Conservation (phyloP, 805 yeast species). For the Tanozyma kutaoensis region DNA sequence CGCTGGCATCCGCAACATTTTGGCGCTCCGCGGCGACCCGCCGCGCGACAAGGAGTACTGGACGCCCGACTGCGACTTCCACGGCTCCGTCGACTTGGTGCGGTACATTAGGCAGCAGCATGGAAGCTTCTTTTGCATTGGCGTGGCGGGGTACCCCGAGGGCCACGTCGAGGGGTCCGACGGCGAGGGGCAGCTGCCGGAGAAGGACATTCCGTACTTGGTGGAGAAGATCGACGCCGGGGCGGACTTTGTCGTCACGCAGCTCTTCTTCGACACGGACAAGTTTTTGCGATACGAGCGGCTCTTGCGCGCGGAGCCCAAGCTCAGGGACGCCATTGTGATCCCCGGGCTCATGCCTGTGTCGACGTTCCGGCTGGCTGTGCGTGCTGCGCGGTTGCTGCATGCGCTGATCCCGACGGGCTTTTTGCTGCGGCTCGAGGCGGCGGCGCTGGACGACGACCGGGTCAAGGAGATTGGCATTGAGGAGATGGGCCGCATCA, state of each 20-base stretch:
- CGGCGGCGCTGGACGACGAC: conserved; percentile 52
- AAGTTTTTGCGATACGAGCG: conserved; percentile 59
- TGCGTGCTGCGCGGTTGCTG: conserved; percentile 78
- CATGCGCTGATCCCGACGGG: conserved; percentile 69
- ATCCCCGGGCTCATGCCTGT: conserved; percentile 91
- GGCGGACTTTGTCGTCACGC: conserved; percentile 88
- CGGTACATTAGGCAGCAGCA: conserved; percentile 56
- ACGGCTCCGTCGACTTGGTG: conserved; percentile 78
- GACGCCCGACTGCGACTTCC: conserved; percentile 43
- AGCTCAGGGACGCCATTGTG: conserved; percentile 37
- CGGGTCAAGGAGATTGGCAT: conserved; percentile 75
- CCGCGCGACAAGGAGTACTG: conserved; percentile 66
- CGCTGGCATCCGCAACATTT: conserved; percentile 74
- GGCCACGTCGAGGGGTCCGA: conserved; percentile 90
- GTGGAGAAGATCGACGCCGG: conserved; percentile 86
- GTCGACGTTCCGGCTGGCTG: conserved; percentile 68
- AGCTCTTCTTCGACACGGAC: conserved; percentile 78
- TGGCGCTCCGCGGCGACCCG: conserved; percentile 94
- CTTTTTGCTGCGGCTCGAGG: conserved; percentile 41
- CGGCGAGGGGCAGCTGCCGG: conserved; percentile 43
- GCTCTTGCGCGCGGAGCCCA: conserved; percentile 27
- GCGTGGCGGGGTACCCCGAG: conserved; percentile 97
- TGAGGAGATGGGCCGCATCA: conserved; percentile 50
- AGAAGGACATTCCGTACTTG: conserved; percentile 63
- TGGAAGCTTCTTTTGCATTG: conserved; percentile 80